Base-by-base conservation (phyloP, 805 yeast species). In the Metschnikowia picachoensis region DNA sequence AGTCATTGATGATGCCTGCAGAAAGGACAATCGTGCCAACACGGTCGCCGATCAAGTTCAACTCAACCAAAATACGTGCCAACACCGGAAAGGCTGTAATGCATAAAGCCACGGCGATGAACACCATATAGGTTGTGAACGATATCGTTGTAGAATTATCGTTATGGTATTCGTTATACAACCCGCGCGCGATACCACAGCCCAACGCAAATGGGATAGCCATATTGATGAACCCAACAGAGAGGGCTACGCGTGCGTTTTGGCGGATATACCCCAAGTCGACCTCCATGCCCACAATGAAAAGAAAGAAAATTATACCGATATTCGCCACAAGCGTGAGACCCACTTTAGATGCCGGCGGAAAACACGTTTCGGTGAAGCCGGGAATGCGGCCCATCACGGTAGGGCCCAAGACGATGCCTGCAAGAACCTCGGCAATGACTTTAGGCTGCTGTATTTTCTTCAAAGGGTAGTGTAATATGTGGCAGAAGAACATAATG, bases 11-110 rank as follows among this genome's bases (percentile, higher is more conserved):
- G 46, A 87, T 85, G 42, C 95, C 95, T 3, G 95, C 94, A 3
- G 92, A 87, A 31, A 87, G 66, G n/a, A 85, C 94, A 39, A 74
- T 66, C 20, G 73, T 68, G 8, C 89, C 90, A 16, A 86, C 91
- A 52, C 87, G 72, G 58, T 83, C 90, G 41, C 80, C 81, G 37
- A 84, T 75, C 49, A 87, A 70, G 52, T 86, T 75, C 51, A 87
- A 70, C 59, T 86, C 92, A 5, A 89, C 82, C 52, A 87, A 66
- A 27, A 87, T 87, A 60, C 95, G 79, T 1, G 87, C 92, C 50
- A 87, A 66, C 2, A 87, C 95, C 0, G 95, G 95, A 62, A 87
- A 83, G 0, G 95, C 95, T 3, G 95, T 87, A 53, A 87, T 85
- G 51, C 92, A 80, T 73, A 86, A 75, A 2, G 95, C 92, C 11